Evolutionary conservation across 495 filamentous ascomycete species (phyloP).

Genomic region (Massariosphaeria phaeospora): DNA sequence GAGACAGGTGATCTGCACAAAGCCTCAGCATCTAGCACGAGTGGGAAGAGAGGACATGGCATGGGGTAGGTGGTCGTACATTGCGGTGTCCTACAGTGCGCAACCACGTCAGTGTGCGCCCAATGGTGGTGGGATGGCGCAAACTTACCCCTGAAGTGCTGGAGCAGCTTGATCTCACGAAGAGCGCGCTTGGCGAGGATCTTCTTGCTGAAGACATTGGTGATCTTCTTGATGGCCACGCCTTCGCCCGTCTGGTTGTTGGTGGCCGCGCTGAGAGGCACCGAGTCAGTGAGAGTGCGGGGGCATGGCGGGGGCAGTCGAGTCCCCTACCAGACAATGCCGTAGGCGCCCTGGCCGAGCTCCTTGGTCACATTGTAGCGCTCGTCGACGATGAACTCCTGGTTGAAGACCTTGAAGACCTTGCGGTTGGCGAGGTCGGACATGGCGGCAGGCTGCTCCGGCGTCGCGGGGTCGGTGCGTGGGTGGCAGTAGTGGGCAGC

Average conservation of each 20-base stretch:
- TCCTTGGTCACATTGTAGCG: conserved; percentile 98
- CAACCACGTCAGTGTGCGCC: conserved; percentile 27
- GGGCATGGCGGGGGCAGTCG: not conserved
- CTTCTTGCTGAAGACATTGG: conserved; percentile 99
- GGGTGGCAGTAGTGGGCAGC: not conserved
- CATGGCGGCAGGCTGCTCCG: conserved; percentile 45
- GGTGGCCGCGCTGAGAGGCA: conserved; percentile 63
- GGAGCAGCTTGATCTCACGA: conserved; percentile 96
- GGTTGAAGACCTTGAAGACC: conserved; percentile 99
- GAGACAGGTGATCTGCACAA: conserved; percentile 82
- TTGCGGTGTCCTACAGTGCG: conserved; percentile 56
- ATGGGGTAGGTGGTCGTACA: conserved; percentile 43
- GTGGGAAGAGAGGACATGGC: conserved; percentile 1
- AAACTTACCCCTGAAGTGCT: conserved; percentile 78
- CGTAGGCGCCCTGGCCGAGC: conserved; percentile 94
- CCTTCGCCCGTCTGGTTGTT: conserved; percentile 88
- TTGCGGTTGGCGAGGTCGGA: conserved; percentile 79
- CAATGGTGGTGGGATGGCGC: not conserved
- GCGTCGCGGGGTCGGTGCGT: not conserved
- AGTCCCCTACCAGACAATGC: conserved; percentile 90
- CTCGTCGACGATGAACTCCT: conserved; percentile 98
- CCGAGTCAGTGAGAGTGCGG: conserved; percentile 1
- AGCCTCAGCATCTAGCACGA: conserved; percentile 5
- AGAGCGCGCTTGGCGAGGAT: conserved; percentile 96
- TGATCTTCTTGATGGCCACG: conserved; percentile 99